Conservation (phyloP, 148 eudicot species). For the Camellia lanceoleosa region DNA sequence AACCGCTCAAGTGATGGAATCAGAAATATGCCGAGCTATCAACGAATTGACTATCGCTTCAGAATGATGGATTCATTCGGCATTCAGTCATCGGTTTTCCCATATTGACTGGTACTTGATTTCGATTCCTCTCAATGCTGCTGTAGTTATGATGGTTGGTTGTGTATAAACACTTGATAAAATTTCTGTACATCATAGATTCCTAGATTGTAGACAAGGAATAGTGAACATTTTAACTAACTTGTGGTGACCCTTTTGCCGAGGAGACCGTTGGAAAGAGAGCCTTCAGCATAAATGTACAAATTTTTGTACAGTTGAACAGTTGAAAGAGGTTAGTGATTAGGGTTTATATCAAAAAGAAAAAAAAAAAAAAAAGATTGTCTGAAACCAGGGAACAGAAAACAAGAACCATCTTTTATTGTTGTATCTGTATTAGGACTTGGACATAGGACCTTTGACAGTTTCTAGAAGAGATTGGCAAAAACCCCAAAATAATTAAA, state of each 20-base stretch:
- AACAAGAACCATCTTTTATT: no score
- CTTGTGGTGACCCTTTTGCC: neutral
- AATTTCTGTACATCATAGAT: neutral
- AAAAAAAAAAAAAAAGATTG: neutral
- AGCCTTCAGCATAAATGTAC: slow-evolving; percentile 8
- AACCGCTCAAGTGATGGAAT: slow-evolving; percentile 14
- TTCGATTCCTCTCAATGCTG: neutral
- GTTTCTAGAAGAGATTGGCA: no score
- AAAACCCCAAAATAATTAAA: no score
- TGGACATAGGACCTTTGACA: neutral
- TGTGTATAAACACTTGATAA: neutral
- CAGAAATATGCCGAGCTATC: slow-evolving; percentile 15
- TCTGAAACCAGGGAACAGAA: neutral
- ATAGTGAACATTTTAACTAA: neutral
- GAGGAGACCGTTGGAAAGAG: neutral
- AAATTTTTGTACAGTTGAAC: neutral
- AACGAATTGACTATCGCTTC: slow-evolving; percentile 20
- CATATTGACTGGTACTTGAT: neutral
- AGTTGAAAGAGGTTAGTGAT: neutral
- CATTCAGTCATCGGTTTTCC: no score
- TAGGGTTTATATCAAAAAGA: neutral
- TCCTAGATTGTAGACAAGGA: slow-evolving; percentile 13
- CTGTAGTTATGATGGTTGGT: neutral
- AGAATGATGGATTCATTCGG: slow-evolving; percentile 2
- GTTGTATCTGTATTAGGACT: no score